Conservation (phyloP, 192 early-diverging fungal genomes). For the Podila epicladia region DNA sequence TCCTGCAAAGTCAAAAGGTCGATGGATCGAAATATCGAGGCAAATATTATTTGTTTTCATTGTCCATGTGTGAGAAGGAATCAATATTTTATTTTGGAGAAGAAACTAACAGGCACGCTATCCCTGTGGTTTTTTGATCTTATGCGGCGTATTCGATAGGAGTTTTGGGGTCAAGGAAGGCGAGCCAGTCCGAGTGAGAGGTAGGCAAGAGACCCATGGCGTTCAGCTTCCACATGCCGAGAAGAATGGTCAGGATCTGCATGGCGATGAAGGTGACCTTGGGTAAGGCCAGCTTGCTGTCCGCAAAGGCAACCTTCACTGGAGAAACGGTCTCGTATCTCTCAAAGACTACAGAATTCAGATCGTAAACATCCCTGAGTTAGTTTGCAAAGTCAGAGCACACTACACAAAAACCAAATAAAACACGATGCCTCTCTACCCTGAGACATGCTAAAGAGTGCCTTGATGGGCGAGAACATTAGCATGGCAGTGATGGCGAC, state of each 20-base stretch:
- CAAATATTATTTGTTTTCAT: too few relatives aligned
- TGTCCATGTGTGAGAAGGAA: too few relatives aligned
- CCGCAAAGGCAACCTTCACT: slow-evolving; percentile 55
- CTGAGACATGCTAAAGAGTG: slow-evolving; percentile 75
- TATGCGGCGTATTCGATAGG: slow-evolving; percentile 49
- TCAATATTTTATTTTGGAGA: too few relatives aligned
- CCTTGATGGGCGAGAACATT: slow-evolving; percentile 84
- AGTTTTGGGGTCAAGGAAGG: slow-evolving; percentile 82
- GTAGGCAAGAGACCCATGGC: slow-evolving; percentile 98
- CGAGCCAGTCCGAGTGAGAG: slow-evolving; percentile 93
- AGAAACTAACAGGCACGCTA: too few relatives aligned
- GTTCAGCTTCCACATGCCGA: slow-evolving; percentile 93
- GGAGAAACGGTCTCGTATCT: slow-evolving; percentile 71
- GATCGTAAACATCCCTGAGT: background rate
- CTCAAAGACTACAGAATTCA: slow-evolving; percentile 70
- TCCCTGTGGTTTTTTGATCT: background rate
- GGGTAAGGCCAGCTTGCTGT: slow-evolving; percentile 70
- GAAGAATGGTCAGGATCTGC: slow-evolving; percentile 78
- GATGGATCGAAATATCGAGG: too few relatives aligned
- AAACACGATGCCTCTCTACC: slow-evolving; percentile 47
- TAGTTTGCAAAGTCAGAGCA: background rate
- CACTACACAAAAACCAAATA: background rate
- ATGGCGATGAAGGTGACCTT: slow-evolving; percentile 87
- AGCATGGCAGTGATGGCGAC: slow-evolving; percentile 98
- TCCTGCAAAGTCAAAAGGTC: too few relatives aligned